Base-by-base conservation (phyloP, 805 yeast species). In the Scheffersomyces stipitis region DNA sequence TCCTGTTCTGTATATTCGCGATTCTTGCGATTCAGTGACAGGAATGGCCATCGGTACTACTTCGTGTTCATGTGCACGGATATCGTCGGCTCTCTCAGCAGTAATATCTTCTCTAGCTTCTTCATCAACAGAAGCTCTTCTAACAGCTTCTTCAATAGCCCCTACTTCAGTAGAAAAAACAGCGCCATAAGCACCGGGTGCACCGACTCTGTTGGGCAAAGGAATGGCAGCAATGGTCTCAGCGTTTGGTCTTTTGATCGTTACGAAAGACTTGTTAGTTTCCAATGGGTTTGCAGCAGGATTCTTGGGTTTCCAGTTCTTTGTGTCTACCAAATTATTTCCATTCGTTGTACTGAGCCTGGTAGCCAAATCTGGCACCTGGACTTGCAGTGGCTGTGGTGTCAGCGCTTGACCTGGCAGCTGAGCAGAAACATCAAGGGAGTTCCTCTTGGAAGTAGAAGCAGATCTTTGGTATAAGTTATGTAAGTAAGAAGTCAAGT, bases 281-380 rank as follows among this genome's bases (percentile, higher is more conserved):
- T 76, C 78, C 37, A 84, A 58, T 6, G 93, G 93, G 51, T 83
- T 81, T 3, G 78, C 66, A 1, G 91, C 91, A 15, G 78, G 73
- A 52, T 84, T 84, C 16, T 75, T 73, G 3, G 85, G 84, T 40
- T 73, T 78, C 65, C 64, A 62, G 26, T 46, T 40, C 30, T 58
- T 53, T 26, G 52, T 36, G 15, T 40, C 42, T 1, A 45, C 42
- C 2, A 40, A 36, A 8, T 45, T 26, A 16, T 33, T 33, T n/a
- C 35, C 42, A 16, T 23, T 27, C 13, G 45, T 28, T n/a, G 40
- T 30, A 9, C 15, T 23, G 15, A 17, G 44, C 31, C 23, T 30
- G 16, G 31, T 33, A 22, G 20, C 33, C 37, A 30, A 38, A 33
- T 13, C 28, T 8, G 12, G 24, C 7, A 8, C 16, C 20, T 3